Evolutionary conservation across 116 monocot species (phyloP), one percentile per base, ranked within the genome.

Genomic region (Papilionanthe hybrid): DNA sequence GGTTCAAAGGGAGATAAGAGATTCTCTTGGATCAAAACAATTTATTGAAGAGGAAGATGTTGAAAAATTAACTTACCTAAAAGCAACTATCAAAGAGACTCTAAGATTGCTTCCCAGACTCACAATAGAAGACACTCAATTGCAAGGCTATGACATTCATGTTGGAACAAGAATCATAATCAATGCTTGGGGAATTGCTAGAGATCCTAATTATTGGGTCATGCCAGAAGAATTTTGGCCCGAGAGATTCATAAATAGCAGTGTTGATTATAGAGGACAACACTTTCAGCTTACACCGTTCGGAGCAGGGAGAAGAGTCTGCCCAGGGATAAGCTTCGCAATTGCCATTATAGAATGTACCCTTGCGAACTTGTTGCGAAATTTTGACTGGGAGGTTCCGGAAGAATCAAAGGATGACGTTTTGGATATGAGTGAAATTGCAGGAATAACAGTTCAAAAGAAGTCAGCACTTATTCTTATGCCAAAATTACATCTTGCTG

Each of bases 101-200:
- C 44, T 84, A 29, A 65, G 84, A 68, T 44, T 84, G 49, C 27
- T 84, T 8, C 77, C 84, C 17, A 76, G 79, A 42, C 56, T 77
- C 42, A 66, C 81, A 0, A 77, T 23, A 7, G 18, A 75, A 22
- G 32, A 72, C 5, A 49, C 65, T 0, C 10, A 49, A 1, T 29
- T 81, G 37, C 55, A 84, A 10, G 84, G 84, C 9, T 84, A 80
- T 55, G 56, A 77, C 8, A 57, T 84, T 42, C 84, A 63, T 2
- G 42, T 76, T 15, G 67, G 63, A 76, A 80, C 84, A 10, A 74
- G 25, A 75, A 53, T 60, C 18, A 76, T 67, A 50, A 76, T 79
- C 67, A 84, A 84, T 68, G 84, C 68, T n/a, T 84, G 84, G 83
- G 76, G 76, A 23, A 84, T 84, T 15, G 84, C 48, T 22, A 79